These are phyloP conservation scores for Metschnikowia proteae DNA, from an alignment of 805 yeast species.

Conservation along the genomic window DNA sequence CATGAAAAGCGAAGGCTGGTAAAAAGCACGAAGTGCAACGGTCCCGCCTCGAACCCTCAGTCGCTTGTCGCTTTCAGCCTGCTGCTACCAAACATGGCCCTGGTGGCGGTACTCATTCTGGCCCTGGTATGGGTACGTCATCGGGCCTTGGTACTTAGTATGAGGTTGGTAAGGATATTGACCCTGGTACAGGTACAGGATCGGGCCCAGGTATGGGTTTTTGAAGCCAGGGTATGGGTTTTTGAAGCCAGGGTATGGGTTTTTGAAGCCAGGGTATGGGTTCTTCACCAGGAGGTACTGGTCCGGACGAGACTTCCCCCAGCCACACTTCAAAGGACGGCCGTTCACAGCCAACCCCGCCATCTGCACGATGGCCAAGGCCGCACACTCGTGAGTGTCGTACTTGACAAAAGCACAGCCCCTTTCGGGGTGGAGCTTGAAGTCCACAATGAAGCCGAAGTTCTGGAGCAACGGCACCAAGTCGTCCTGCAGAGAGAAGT, in stretches of 20 bases:
- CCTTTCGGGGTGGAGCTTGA: conserved; percentile 73
- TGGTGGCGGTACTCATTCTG: not conserved
- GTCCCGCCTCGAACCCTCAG: too few species aligned
- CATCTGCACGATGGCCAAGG: conserved; percentile 78
- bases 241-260: too few species aligned
- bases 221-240: not conserved
- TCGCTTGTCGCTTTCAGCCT: not conserved
- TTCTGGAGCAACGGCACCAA: conserved; percentile 69
- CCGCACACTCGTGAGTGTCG: conserved; percentile 85
- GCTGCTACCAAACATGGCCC: not conserved
- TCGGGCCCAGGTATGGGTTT: not conserved
- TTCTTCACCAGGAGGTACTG: too few species aligned
- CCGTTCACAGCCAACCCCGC: conserved; percentile 71
- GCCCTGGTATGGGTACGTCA: too few species aligned
- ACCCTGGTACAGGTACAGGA: conserved; percentile 12
- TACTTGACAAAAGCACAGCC: conserved; percentile 89
- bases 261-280: too few species aligned
- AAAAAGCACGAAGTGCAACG: too few species aligned
- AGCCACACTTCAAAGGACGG: conserved; percentile 74
- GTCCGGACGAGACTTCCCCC: conserved; percentile 65
- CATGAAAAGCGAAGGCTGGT: too few species aligned
- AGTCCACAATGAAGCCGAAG: conserved; percentile 79
- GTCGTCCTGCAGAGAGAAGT: conserved; percentile 67
- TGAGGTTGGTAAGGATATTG: not conserved
- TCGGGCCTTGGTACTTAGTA: too few species aligned